Base-by-base conservation (phyloP, 78 protist genomes). In the Dictyostelium intermedium region DNA sequence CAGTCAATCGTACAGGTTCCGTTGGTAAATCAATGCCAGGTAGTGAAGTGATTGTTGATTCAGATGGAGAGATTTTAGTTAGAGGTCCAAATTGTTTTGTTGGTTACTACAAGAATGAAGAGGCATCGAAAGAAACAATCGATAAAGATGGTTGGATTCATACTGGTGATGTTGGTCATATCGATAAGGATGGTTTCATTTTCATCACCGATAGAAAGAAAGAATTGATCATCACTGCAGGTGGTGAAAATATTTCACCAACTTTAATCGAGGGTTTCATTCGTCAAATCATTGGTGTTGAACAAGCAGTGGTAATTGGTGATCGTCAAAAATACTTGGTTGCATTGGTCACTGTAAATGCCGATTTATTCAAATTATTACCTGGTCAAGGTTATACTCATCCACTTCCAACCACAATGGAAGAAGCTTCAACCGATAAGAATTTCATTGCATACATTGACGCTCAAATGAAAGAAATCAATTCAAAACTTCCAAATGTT, bases 241-340 rank as follows among this genome's bases (percentile, higher is more conserved):
- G 99, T 32, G 99, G 99, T 45, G 99, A 98, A 73, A 98, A 98
- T 53, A 85, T 98, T 6, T 94, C 99, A 9, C 99, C 99, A 8
- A 78, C 97, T 11, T 92, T 95, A 30, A 76, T 97, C 32, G 99
- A 98, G 73, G 92, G 92, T 87, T 30, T 7, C 39, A 18, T 97
- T 47, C 74, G 84, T 76, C 84, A 86, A 35, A 76, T 82, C 50
- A 87, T 87, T 25, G 80, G 83, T 66, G 80, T 96, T 39, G 86
- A 92, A 35, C 91, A 94, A 39, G 87, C 69, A 0, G 91, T 97
- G 47, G 74, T 95, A 3, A 69, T 97, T 70, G 98, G 98, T 41
- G 98, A 97, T 84, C 84, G 86, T 80, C 96, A 94, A 60, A 92
- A 89, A 56, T 97, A 83, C 84, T 47, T 84, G 10, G 73, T 82